These are phyloP conservation scores for Ceratocystis alfenasii DNA, from an alignment of 2,329 filamentous ascomycete genomes.

Conservation along the genomic window DNA sequence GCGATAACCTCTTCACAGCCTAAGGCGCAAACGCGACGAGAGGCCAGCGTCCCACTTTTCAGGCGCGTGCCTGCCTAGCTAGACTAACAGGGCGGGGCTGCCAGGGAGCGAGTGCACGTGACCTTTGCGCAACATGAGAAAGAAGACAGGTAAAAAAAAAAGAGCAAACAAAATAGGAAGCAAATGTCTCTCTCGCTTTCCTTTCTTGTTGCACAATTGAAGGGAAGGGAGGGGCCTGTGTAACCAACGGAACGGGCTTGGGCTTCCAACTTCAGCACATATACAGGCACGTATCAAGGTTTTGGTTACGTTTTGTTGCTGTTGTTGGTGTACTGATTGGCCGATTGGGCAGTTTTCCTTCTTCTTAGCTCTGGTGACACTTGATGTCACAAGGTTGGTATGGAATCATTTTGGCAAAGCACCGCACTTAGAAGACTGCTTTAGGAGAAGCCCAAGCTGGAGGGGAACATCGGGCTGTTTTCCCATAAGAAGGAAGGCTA, in stretches of 20 bases:
- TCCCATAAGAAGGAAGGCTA: no score
- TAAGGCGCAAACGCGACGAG: not conserved
- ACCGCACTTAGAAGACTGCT: not conserved
- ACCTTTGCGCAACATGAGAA: not conserved
- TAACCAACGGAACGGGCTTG: not conserved
- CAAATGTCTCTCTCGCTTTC: not conserved
- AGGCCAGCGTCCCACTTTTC: not conserved
- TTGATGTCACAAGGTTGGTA: not conserved
- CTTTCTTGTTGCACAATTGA: not conserved
- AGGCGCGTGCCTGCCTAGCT: conserved; percentile 6
- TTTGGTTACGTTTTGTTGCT: not conserved
- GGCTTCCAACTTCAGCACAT: not conserved
- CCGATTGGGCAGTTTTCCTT: not conserved
- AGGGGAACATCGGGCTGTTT: no score
- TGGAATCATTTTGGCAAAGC: not conserved
- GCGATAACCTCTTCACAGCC: no score
- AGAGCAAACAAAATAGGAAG: not conserved
- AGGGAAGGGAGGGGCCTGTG: not conserved
- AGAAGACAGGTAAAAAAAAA: not conserved
- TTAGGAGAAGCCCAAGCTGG: no score
- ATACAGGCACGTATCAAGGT: not conserved
- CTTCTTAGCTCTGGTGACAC: not conserved
- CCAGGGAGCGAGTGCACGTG: conserved; percentile 3
- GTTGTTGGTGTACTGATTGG: not conserved
- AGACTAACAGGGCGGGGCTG: not conserved